A percentile compares a stretch with the other conserved stretches of the same genome.
These are phyloP conservation scores for Brassica carinata DNA, from an alignment of 345 rosid species.

Conservation along the genomic window DNA sequence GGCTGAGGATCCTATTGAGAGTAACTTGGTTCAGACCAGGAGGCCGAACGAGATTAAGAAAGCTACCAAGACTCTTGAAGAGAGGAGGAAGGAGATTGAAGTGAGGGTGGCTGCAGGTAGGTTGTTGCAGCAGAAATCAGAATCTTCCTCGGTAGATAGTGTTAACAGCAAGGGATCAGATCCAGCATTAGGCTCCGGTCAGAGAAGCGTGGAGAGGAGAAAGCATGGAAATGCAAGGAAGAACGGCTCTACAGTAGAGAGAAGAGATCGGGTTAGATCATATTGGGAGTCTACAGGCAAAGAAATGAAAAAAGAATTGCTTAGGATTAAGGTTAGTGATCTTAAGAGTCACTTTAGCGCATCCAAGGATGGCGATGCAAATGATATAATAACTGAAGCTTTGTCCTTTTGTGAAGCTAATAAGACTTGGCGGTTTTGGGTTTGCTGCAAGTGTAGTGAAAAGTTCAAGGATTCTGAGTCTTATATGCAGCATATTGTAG, in stretches of 20 bases:
- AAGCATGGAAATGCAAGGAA: constrained; percentile 62
- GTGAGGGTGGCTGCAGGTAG: constrained; percentile 85
- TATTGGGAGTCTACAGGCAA: constrained; percentile 73
- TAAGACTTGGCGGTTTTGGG: constrained; percentile 83
- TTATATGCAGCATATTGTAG: constrained; percentile 80
- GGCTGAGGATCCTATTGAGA: constrained; percentile 91
- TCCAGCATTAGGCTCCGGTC: constrained; percentile 48
- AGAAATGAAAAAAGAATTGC: constrained; percentile 62
- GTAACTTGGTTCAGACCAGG: constrained; percentile 64
- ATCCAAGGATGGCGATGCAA: constrained; percentile 60
- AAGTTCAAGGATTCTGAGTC: constrained; percentile 65
- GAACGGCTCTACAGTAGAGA: constrained; percentile 56
- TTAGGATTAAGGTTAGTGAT: constrained; percentile 62
- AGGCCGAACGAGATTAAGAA: constrained; percentile 94
- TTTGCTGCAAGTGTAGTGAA: constrained; percentile 66
- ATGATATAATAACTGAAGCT: constrained; percentile 65
- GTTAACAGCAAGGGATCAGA: constrained; percentile 55
- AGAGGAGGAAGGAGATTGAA: constrained; percentile 91
- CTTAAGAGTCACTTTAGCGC: constrained; percentile 61
- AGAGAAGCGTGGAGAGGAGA: constrained; percentile 71
- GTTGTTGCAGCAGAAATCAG: constrained; percentile 83
- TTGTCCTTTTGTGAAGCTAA: constrained; percentile 56
- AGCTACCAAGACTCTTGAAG: constrained; percentile 89
- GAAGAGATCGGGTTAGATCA: constrained; percentile 61
- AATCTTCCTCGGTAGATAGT: constrained; percentile 39